phyloP scores from a whole-genome alignment of 1,284 basidiomycete species.

The Lentinula novae-zelandiae region DNA sequence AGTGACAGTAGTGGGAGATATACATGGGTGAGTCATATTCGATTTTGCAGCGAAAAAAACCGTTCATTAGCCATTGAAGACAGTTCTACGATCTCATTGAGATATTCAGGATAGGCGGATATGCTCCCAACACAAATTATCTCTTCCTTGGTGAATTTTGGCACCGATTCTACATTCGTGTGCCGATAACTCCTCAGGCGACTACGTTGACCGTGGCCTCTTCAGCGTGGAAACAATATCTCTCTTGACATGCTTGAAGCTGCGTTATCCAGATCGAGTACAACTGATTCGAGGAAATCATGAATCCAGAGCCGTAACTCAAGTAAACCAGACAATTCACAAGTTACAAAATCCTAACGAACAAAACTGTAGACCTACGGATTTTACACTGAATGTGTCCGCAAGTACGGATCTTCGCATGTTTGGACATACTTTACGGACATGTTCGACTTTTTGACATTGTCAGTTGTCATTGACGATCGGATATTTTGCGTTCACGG shows the following conservation, averaged over 20 bases:
- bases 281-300: conserved; percentile 98
- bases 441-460: conserved; percentile 99
- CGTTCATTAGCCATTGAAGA: conserved; percentile 35
- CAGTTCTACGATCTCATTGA: conserved; percentile 99
- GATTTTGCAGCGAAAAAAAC: neutral
- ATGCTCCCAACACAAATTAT: conserved; percentile 96
- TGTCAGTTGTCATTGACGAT: conserved; percentile 98
- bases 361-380: conserved; percentile 80
- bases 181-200: conserved; percentile 54
- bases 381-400: conserved; percentile 97
- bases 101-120: conserved; percentile 98
- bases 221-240: conserved; percentile 99
- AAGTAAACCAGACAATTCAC: conserved; percentile 47
- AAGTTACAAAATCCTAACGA: conserved; percentile 4
- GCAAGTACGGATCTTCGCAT: conserved; percentile 94
- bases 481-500: conserved; percentile 99
- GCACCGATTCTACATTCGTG: neutral
- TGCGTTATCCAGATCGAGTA: conserved; percentile 95
- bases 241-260: conserved; percentile 92
- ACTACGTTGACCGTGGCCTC: conserved; percentile 96
- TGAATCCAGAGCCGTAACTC: conserved; percentile 96
- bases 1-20: conserved; percentile 99
- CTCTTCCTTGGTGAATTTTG: conserved; percentile 82
- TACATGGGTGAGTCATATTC: conserved; percentile 81
- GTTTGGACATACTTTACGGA: conserved; percentile 99